Conservation (phyloP, 2,329 filamentous ascomycete genomes). For the Fonsecaea erecta region DNA sequence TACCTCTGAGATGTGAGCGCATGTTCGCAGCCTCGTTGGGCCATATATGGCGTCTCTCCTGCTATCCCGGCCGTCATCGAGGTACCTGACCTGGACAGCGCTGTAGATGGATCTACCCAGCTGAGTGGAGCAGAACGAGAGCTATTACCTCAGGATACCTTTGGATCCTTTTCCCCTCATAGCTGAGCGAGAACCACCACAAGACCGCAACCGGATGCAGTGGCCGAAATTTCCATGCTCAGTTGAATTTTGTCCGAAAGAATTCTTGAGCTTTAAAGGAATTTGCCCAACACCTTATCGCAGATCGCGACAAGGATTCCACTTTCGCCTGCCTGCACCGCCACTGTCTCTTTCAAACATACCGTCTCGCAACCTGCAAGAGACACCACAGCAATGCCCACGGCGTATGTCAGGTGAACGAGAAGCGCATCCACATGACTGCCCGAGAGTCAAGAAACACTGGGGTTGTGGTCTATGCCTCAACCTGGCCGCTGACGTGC, state of each 20-base stretch:
- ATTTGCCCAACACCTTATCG: conserved; percentile 7
- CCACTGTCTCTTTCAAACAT: neutral
- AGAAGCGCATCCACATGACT: neutral
- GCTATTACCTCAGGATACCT: too few relatives aligned
- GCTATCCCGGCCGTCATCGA: neutral
- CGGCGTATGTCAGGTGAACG: neutral
- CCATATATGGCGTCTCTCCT: neutral
- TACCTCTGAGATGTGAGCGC: neutral
- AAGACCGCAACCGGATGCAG: neutral
- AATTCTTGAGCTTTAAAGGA: neutral
- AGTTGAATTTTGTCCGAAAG: neutral
- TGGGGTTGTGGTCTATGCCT: conserved; percentile 9
- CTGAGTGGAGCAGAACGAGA: neutral
- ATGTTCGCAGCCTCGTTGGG: neutral
- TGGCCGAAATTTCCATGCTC: conserved; percentile 3
- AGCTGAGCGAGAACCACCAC: neutral
- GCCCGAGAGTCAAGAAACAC: neutral
- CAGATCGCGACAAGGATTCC: neutral
- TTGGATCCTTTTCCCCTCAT: neutral
- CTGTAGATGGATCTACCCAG: neutral
- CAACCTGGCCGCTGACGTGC: neutral
- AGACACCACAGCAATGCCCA: conserved; percentile 4
- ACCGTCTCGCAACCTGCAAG: neutral
- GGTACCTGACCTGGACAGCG: neutral
- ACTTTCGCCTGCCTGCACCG: conserved; percentile 2